These are phyloP conservation scores for Pyrenophora seminiperda DNA, from an alignment of 2,329 filamentous ascomycete species.

Conservation along the genomic window DNA sequence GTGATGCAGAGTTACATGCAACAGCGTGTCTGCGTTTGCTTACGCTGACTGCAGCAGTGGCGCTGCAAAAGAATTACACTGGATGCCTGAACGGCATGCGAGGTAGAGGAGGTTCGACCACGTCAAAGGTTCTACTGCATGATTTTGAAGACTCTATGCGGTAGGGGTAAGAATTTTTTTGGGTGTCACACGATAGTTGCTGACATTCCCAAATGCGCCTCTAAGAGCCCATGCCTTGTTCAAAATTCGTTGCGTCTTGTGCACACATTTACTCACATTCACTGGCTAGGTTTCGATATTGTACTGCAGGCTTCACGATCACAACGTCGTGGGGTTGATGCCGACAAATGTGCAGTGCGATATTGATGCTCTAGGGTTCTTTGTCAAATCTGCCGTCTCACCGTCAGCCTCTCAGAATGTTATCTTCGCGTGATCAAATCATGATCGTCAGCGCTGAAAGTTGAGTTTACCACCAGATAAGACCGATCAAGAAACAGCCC, in stretches of 20 bases:
- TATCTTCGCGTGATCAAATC: background rate
- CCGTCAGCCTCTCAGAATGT: no score
- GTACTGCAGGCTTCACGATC: no score
- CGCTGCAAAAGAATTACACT: slow-evolving; percentile 1
- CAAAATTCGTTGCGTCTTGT: no score
- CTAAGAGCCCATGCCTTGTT: background rate
- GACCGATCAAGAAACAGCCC: background rate
- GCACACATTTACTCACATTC: no score
- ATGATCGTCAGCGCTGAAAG: background rate
- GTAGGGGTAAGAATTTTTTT: background rate
- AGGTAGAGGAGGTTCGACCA: slow-evolving; percentile 10
- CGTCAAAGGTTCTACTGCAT: background rate
- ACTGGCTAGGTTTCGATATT: no score
- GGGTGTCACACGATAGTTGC: background rate
- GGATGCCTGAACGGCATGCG: slow-evolving; percentile 5
- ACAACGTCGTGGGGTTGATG: no score
- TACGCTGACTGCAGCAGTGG: slow-evolving; percentile 1
- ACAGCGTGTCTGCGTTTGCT: background rate
- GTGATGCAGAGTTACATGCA: background rate
- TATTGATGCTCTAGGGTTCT: no score
- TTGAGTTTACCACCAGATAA: background rate
- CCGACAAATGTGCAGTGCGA: no score
- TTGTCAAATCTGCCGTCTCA: no score
- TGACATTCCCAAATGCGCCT: background rate
- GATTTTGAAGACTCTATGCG: background rate